Base-by-base conservation (phyloP, 2,329 filamentous ascomycete genomes). In the Alternaria angustiovoidea region DNA sequence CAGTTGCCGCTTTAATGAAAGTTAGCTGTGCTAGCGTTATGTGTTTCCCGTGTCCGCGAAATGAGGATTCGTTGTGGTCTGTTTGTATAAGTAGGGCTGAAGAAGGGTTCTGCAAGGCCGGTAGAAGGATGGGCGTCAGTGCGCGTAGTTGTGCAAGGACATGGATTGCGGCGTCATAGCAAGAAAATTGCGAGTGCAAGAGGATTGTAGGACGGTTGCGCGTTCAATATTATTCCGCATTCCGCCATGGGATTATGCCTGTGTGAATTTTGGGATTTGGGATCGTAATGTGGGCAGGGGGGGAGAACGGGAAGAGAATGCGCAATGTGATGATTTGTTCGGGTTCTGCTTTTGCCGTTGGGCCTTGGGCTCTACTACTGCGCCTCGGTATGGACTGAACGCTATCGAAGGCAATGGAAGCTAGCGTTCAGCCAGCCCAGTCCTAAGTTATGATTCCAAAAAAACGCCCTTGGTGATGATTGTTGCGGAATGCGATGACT, bases 101-200 rank as follows among this genome's bases (percentile, higher is more conserved):
- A 54, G 56, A 58, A 62, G 59, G 49, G 32, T 65, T 41, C 46
- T 64, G 53, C 61, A 52, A 46, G 63, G 54, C 63, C 64, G 62
- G 63, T 36, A 59, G 67, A 70, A 64, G 58, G 58, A 48, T 57
- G 54, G 54, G 51, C 36, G 66, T 69, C 67, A 68, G 57, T 71
- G 67, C 69, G 64, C 62, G 55, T 49, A 66, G 64, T 62, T 54
- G 64, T 66, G 62, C 66, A 65, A 42, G 62, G 59, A 57, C 62
- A 61, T 58, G 69, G 64, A 54, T 65, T 44, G 36, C 59, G 62
- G 62, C 51, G 54, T 53, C 43, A 59, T 59, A 58, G 65, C 2
- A 14, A 16, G 63, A 57, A 62, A 63, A 20, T 51, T 61, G 39
- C 48, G 44, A 58, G 52, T 36, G 32, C 32, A 12, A 36, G 32